Evolutionary conservation across 495 filamentous ascomycete genomes (phyloP).

Genomic region (Staphylotrichum longicolle): DNA sequence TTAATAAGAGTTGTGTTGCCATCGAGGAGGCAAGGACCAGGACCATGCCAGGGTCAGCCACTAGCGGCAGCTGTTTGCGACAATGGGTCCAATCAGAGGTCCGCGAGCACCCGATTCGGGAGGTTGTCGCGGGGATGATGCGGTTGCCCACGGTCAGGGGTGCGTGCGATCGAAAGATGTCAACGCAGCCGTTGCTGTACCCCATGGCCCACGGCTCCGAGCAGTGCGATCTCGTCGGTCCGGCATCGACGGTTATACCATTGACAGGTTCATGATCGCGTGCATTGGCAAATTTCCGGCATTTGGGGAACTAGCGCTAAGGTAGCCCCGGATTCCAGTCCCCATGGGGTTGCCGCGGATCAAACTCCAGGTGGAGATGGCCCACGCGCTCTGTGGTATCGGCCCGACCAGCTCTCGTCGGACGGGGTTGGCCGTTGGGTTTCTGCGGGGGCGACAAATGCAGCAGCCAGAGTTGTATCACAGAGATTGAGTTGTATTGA

Average conservation of each 20-base stretch:
- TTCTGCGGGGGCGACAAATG: too few species aligned
- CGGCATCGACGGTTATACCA: background rate
- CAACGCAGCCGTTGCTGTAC: background rate
- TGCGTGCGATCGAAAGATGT: background rate
- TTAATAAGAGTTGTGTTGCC: background rate
- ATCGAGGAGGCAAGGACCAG: background rate
- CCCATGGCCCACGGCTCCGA: background rate
- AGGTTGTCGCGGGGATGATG: background rate
- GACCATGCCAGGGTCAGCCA: background rate
- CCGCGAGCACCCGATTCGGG: background rate
- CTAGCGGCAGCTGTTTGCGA: background rate
- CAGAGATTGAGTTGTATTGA: too few species aligned
- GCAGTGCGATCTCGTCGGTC: background rate
- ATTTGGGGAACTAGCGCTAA: background rate
- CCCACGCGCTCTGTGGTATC: background rate
- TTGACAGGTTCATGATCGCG: background rate
- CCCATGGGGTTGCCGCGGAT: conserved; percentile 2
- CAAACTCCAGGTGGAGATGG: background rate
- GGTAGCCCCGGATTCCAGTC: conserved; percentile 3
- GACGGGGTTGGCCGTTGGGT: background rate
- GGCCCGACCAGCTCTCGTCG: background rate
- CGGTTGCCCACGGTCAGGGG: background rate
- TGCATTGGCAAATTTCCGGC: background rate
- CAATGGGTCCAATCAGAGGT: background rate
- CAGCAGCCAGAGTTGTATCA: too few species aligned